phyloP scores from a whole-genome alignment of 495 filamentous ascomycete species.

The Thermothielavioides terrestris region DNA sequence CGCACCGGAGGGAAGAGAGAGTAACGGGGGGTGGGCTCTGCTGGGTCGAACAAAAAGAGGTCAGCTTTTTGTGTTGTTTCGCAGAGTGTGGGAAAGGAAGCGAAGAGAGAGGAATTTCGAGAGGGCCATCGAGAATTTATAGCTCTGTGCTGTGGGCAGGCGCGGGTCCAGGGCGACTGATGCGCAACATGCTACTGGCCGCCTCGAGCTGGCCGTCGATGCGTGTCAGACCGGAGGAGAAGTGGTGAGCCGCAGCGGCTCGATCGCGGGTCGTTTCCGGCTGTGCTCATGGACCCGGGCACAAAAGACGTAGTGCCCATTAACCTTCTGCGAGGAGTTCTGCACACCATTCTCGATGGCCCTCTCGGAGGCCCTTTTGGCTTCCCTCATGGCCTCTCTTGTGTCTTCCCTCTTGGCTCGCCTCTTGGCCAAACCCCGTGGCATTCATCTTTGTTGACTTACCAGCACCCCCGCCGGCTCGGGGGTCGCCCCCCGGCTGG shows the following conservation, averaged over 20 bases:
- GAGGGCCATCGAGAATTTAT: not conserved
- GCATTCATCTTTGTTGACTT: not conserved
- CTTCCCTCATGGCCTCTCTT: not conserved
- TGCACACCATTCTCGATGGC: not conserved
- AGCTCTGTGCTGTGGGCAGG: not conserved
- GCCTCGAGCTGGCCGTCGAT: too few relatives aligned
- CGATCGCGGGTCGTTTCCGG: too few relatives aligned
- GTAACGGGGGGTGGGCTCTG: not conserved
- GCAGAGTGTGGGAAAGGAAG: not conserved
- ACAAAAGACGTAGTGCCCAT: too few relatives aligned
- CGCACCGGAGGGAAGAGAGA: constrained; percentile 1
- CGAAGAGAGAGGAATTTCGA: not conserved
- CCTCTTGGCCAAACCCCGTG: too few relatives aligned
- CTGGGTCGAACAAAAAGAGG: constrained; percentile 1
- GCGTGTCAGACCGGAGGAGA: not conserved
- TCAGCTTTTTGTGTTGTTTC: constrained; percentile 1
- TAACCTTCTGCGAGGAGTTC: too few relatives aligned
- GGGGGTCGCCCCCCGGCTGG: not conserved
- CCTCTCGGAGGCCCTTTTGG: too few relatives aligned
- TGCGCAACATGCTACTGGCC: constrained; percentile 4
- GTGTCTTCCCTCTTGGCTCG: not conserved
- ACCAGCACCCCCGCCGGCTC: not conserved
- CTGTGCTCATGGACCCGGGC: too few relatives aligned
- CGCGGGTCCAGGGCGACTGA: constrained; percentile 4
- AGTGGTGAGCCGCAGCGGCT: not conserved